Percentiles rank a stretch among this genome's conserved stretches.
These are phyloP conservation scores for Erysimum cheiranthoides DNA, from an alignment of 345 rosid genomes.

Conservation along the genomic window DNA sequence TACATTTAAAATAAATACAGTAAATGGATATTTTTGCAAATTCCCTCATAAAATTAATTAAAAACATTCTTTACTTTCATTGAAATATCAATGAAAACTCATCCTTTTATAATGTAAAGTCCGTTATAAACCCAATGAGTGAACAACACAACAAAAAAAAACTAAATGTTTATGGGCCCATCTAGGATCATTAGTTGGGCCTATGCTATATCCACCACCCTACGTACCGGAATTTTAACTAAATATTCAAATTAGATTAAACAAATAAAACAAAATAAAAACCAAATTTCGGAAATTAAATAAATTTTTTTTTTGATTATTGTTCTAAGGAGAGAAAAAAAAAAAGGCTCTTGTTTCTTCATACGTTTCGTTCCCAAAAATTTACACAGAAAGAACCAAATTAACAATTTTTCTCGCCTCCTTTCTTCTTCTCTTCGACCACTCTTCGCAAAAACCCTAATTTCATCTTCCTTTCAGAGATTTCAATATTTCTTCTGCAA, in stretches of 20 bases:
- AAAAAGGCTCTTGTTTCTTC: slow-evolving; percentile 50
- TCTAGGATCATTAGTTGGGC: slow-evolving; percentile 4
- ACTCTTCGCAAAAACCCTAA: slow-evolving; percentile 61
- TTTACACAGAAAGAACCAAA: slow-evolving; percentile 35
- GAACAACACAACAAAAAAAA: background rate
- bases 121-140: too few relatives aligned
- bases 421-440: slow-evolving; percentile 23
- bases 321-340: slow-evolving; percentile 12
- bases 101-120: too few relatives aligned
- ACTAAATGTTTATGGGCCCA: background rate
- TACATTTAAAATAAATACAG: too few relatives aligned
- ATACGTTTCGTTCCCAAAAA: slow-evolving; percentile 60
- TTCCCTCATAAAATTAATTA: too few relatives aligned
- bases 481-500: background rate
- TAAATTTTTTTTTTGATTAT: background rate
- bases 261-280: background rate
- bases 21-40: too few relatives aligned
- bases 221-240: background rate
- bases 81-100: too few relatives aligned
- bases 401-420: slow-evolving; percentile 48
- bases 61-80: too few relatives aligned
- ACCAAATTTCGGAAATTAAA: background rate
- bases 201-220: background rate
- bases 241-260: background rate
- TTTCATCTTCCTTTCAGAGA: slow-evolving; percentile 32